Conservation (phyloP, 371 early-diverging fungal species). For the Mortierella sp. region DNA sequence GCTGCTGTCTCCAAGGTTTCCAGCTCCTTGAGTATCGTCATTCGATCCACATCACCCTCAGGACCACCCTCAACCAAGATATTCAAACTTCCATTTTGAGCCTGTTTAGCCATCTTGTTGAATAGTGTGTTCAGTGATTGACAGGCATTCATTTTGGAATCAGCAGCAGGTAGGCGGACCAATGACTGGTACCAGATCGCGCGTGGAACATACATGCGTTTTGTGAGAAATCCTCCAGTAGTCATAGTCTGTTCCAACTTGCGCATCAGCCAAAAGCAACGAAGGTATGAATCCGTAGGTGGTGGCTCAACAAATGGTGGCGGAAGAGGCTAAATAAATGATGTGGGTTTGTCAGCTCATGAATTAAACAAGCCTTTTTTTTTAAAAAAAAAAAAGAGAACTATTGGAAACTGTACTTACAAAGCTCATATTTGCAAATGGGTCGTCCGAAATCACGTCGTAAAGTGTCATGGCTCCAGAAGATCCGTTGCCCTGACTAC, state of each 20-base stretch:
- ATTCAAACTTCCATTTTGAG: slow-evolving; percentile 19
- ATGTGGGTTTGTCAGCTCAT: not conserved
- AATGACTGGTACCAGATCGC: slow-evolving; percentile 57
- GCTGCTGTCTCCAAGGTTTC: slow-evolving; percentile 49
- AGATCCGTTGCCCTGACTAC: not conserved
- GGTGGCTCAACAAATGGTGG: slow-evolving; percentile 52
- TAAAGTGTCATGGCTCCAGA: slow-evolving; percentile 37
- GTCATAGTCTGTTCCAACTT: slow-evolving; percentile 25
- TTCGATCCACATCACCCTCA: slow-evolving; percentile 34
- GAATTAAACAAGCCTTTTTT: not conserved
- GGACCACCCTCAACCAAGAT: slow-evolving; percentile 42
- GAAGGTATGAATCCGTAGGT: slow-evolving; percentile 54
- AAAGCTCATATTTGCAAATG: slow-evolving; percentile 45
- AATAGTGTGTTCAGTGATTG: slow-evolving; percentile 26
- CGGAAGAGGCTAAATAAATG: slow-evolving; percentile 32
- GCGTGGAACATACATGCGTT: slow-evolving; percentile 58
- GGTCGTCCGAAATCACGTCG: slow-evolving; percentile 48
- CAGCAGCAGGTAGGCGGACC: slow-evolving; percentile 51
- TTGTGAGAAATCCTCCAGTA: slow-evolving; percentile 55
- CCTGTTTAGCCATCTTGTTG: slow-evolving; percentile 25
- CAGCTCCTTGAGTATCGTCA: slow-evolving; percentile 45
- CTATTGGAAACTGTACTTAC: slow-evolving; percentile 26
- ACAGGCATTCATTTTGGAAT: slow-evolving; percentile 52
- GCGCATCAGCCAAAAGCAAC: slow-evolving; percentile 61
- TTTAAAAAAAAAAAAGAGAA: not conserved